phyloP scores from a whole-genome alignment of 2,329 filamentous ascomycete species.

The Eutypa lata region DNA sequence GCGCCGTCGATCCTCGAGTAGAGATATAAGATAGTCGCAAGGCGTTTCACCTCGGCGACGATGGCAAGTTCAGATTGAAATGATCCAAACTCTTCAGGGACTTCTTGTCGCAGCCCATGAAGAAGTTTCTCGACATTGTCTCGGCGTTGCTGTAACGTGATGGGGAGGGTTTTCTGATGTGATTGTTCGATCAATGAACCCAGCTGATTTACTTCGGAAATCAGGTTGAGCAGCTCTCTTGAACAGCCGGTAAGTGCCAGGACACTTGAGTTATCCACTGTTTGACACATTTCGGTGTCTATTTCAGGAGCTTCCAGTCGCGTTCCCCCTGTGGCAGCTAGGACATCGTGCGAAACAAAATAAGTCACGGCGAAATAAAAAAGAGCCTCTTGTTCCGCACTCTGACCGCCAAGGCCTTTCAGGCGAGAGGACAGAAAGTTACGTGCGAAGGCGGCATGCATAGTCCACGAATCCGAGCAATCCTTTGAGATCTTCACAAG shows the following conservation, averaged over 20 bases:
- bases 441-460: conserved; percentile 22
- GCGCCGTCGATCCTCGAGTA: conserved; percentile 24
- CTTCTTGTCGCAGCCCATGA: conserved; percentile 10
- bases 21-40: conserved; percentile 25
- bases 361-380: conserved; percentile 24
- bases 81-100: conserved; percentile 8
- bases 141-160: conserved; percentile 7
- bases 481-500: conserved; percentile 19
- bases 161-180: not conserved
- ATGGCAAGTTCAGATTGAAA: conserved; percentile 5
- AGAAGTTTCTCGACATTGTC: conserved; percentile 13
- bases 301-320: conserved; percentile 6
- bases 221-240: conserved; percentile 13
- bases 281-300: conserved; percentile 11
- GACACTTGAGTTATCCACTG: conserved; percentile 10
- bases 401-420: conserved; percentile 7
- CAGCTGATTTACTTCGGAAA: conserved; percentile 16
- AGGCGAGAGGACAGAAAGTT: conserved; percentile 12
- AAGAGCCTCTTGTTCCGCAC: conserved; percentile 14
- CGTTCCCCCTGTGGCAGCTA: conserved; percentile 10
- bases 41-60: conserved; percentile 23
- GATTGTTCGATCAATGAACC: conserved; percentile 2
- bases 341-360: conserved; percentile 17
- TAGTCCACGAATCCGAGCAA: conserved; percentile 24
- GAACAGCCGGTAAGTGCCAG: conserved; percentile 13